phyloP scores from a whole-genome alignment of 1,284 basidiomycete species.

The Kwoniella shivajii region DNA sequence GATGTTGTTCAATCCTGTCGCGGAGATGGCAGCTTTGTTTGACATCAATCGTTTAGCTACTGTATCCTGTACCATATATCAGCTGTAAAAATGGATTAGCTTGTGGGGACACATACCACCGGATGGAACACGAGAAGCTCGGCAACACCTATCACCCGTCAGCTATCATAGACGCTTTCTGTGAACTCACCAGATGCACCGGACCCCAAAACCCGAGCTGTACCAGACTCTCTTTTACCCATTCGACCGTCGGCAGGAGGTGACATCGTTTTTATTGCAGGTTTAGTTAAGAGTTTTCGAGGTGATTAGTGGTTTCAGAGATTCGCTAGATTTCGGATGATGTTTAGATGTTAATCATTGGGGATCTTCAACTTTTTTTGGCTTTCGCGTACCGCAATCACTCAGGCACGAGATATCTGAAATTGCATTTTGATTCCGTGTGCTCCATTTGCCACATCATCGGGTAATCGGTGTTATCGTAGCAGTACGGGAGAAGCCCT shows the following conservation, averaged over 20 bases:
- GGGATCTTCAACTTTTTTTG: too few relatives aligned
- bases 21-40: slow-evolving; percentile 79
- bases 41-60: slow-evolving; percentile 97
- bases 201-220: slow-evolving; percentile 88
- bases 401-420: too few relatives aligned
- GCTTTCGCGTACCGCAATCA: too few relatives aligned
- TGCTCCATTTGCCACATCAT: too few relatives aligned
- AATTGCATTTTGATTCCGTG: too few relatives aligned
- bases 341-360: too few relatives aligned
- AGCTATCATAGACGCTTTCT: not conserved
- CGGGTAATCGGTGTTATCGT: too few relatives aligned
- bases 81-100: not conserved
- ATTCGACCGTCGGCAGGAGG: slow-evolving; percentile 40
- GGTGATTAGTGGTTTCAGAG: too few relatives aligned
- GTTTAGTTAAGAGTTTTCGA: not conserved
- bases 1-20: slow-evolving; percentile 67
- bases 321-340: too few relatives aligned
- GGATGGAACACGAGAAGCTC: slow-evolving; percentile 91
- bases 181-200: slow-evolving; percentile 75
- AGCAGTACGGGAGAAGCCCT: too few relatives aligned
- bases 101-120: slow-evolving; percentile 54
- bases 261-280: slow-evolving; percentile 33
- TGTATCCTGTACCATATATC: slow-evolving; percentile 64
- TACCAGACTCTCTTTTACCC: slow-evolving; percentile 70
- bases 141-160: slow-evolving; percentile 69